Conservation (phyloP, 805 yeast genomes). For the Hanseniaspora lindneri region DNA sequence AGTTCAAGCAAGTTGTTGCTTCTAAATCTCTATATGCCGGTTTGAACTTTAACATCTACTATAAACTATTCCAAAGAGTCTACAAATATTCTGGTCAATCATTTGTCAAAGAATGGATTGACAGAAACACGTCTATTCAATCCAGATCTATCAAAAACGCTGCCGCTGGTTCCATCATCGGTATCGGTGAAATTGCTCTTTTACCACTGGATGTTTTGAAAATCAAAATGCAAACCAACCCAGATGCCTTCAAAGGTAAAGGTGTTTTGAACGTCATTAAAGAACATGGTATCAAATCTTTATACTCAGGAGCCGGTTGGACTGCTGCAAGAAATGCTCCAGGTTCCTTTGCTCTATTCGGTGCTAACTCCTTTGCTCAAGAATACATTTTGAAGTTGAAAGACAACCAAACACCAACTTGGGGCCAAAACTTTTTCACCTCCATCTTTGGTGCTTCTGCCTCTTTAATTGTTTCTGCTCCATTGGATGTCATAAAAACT, state of each 20-base stretch:
- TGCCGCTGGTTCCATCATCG: conserved; percentile 92
- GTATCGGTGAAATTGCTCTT: conserved; percentile 93
- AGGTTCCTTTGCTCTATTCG: conserved; percentile 93
- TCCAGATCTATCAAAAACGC: conserved; percentile 95
- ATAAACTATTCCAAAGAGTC: conserved; percentile 91
- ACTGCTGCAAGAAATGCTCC: conserved; percentile 99
- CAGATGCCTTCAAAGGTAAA: conserved; percentile 98
- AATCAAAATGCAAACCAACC: conserved; percentile 98
- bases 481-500: conserved; percentile 94
- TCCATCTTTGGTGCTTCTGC: conserved; percentile 96
- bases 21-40: conserved; percentile 91
- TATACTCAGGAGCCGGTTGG: conserved; percentile 99
- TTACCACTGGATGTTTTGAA: conserved; percentile 92
- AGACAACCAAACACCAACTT: conserved; percentile 85
- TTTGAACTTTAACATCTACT: conserved; percentile 93
- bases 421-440: conserved; percentile 88
- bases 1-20: conserved; percentile 79
- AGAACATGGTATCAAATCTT: conserved; percentile 78
- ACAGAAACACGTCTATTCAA: conserved; percentile 66
- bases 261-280: conserved; percentile 74
- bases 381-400: conserved; percentile 79
- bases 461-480: conserved; percentile 91
- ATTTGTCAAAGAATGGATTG: conserved; percentile 85
- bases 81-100: conserved; percentile 99
- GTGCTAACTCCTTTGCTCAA: conserved; percentile 98